phyloP scores from a whole-genome alignment of 768 basidiomycete species.

The Serendipita sp. region DNA sequence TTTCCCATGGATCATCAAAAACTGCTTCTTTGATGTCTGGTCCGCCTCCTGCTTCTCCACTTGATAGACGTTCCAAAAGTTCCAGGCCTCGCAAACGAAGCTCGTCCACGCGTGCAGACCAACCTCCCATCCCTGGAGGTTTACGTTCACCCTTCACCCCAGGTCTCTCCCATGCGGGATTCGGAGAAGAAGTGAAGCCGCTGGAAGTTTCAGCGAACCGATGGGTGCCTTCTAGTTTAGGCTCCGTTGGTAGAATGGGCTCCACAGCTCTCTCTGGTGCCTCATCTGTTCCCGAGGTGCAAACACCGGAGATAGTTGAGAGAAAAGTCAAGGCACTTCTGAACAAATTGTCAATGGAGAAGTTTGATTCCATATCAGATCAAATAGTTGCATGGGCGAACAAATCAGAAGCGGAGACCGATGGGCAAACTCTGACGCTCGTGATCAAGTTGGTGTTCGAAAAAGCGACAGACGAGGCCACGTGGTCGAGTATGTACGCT shows the following conservation, averaged over 20 bases:
- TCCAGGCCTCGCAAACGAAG: not conserved
- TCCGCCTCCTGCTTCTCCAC: not conserved
- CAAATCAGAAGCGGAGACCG: slow-evolving; percentile 26
- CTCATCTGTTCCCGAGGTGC: slow-evolving; percentile 3
- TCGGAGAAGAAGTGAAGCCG: slow-evolving; percentile 53
- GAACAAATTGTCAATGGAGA: slow-evolving; percentile 34
- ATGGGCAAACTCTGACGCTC: slow-evolving; percentile 29
- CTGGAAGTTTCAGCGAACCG: slow-evolving; percentile 67
- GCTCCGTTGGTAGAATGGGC: not conserved
- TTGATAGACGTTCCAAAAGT: slow-evolving; percentile 1
- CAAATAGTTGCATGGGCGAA: slow-evolving; percentile 34
- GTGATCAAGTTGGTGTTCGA: slow-evolving; percentile 26
- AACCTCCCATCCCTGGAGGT: not conserved
- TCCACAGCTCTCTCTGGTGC: not conserved
- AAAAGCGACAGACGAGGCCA: slow-evolving; percentile 34
- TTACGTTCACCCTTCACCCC: not conserved
- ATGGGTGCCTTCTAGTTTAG: slow-evolving; percentile 38
- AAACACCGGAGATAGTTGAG: slow-evolving; percentile 27
- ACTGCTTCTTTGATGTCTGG: not conserved
- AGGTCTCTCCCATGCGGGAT: slow-evolving; percentile 9
- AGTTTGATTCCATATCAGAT: slow-evolving; percentile 30
- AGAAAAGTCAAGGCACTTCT: slow-evolving; percentile 34
- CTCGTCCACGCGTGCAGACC: slow-evolving; percentile 1
- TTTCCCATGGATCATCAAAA: not conserved
- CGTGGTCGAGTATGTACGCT: slow-evolving; percentile 32